Conservation (phyloP, 2,329 filamentous ascomycete genomes). For the Colletotrichum paranaense region DNA sequence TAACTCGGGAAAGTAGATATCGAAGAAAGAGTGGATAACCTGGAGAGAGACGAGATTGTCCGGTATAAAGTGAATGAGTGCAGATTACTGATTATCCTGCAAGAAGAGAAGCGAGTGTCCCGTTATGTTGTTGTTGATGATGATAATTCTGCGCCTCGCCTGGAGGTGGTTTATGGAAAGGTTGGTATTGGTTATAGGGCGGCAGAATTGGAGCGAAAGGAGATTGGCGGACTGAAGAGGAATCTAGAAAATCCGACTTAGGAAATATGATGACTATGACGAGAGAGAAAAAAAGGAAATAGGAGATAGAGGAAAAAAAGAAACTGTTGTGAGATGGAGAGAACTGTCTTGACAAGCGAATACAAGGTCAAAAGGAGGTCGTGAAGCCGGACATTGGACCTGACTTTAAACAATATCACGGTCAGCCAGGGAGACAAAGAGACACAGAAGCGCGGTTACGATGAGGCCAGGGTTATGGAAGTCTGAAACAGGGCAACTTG, state of each 20-base stretch:
- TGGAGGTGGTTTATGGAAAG: conserved; percentile 29
- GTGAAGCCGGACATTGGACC: conserved; percentile 33
- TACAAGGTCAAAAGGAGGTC: conserved; percentile 31
- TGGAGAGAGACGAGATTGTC: conserved; percentile 26
- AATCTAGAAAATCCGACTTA: conserved; percentile 30
- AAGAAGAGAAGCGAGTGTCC: conserved; percentile 20
- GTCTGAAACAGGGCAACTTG: conserved; percentile 39
- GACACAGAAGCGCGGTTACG: conserved; percentile 40
- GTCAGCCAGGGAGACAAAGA: conserved; percentile 32
- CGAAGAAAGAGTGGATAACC: conserved; percentile 33
- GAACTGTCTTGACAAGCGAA: conserved; percentile 38
- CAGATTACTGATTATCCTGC: conserved; percentile 36
- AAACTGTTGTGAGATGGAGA: conserved; percentile 38
- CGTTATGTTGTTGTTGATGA: background rate
- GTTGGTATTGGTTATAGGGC: background rate
- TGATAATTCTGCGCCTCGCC: conserved; percentile 29
- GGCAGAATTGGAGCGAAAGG: conserved; percentile 19
- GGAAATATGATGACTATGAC: conserved; percentile 29
- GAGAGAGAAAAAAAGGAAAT: conserved; percentile 37
- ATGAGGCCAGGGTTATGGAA: conserved; percentile 37
- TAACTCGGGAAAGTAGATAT: conserved; percentile 38
- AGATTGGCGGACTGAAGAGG: conserved; percentile 22
- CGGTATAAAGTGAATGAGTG: conserved; percentile 28
- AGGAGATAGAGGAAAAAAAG: conserved; percentile 40
- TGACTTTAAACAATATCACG: conserved; percentile 37